Percentiles rank a stretch among this genome's conserved stretches.
phyloP scores from a whole-genome alignment of 164 flowering plant genomes.

The Dillenia suffruticosa region DNA sequence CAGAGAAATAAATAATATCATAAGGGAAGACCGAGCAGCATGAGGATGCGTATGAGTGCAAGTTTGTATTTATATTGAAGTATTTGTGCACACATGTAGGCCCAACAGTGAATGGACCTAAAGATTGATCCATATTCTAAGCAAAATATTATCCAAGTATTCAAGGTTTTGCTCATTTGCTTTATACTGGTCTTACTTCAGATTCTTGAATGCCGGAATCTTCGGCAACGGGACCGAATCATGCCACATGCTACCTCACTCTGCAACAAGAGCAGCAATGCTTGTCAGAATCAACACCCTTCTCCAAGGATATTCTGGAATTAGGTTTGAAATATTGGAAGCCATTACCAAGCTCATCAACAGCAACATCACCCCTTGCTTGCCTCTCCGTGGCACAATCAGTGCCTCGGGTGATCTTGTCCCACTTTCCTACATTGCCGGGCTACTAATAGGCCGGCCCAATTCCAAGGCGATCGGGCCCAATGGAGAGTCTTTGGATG shows the following conservation, averaged over 20 bases:
- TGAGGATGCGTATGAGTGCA: too few relatives aligned
- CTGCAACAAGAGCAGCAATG: constrained; percentile 65
- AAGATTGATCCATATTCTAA: too few relatives aligned
- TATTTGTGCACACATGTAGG: too few relatives aligned
- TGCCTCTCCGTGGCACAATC: constrained; percentile 62
- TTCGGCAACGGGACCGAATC: constrained; percentile 46
- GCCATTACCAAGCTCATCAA: constrained; percentile 52
- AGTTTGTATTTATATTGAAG: too few relatives aligned
- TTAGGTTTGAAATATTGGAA: constrained; percentile 60
- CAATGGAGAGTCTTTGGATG: constrained; percentile 31
- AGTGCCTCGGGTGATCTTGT: constrained; percentile 66
- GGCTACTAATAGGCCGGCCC: constrained; percentile 55
- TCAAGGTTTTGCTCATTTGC: not conserved
- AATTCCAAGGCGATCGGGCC: constrained; percentile 46
- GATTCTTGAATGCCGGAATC: constrained; percentile 67
- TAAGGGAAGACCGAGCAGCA: too few relatives aligned
- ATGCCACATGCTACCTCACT: constrained; percentile 40
- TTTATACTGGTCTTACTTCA: constrained; percentile 8
- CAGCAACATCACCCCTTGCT: constrained; percentile 49
- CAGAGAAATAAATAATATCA: too few relatives aligned
- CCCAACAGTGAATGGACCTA: too few relatives aligned
- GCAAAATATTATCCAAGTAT: too few relatives aligned
- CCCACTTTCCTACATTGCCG: constrained; percentile 66
- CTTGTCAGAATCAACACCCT: constrained; percentile 62
- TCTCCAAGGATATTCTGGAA: constrained; percentile 72